Percentiles rank a stretch among this genome's conserved stretches.
Conservation (phyloP, 129 eudicot genomes). For the Chrysanthemum makinoi region DNA sequence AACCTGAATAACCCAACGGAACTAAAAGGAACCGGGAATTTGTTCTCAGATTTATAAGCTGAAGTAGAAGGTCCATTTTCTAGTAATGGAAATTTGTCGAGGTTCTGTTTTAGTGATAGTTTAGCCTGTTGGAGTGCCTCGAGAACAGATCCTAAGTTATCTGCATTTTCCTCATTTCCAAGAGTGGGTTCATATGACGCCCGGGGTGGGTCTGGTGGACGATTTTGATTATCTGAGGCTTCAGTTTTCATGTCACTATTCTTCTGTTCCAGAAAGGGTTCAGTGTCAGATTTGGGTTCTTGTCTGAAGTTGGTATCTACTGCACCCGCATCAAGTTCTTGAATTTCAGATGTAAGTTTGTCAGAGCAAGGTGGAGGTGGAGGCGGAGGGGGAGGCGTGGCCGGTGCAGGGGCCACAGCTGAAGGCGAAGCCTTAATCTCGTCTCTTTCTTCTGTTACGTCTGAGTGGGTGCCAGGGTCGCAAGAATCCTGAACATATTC, state of each 20-base stretch:
- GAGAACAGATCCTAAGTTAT: constrained; percentile 55
- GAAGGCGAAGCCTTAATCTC: constrained; percentile 46
- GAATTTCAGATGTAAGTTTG: constrained; percentile 25
- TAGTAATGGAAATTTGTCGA: constrained; percentile 28
- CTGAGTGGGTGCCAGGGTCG: constrained; percentile 88
- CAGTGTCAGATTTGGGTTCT: constrained; percentile 28
- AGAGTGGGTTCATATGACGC: constrained; percentile 32
- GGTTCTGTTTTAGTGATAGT: constrained; percentile 55
- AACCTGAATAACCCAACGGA: constrained; percentile 66
- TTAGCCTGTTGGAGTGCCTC: constrained; percentile 85
- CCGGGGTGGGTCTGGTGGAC: constrained; percentile 13
- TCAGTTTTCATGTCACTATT: constrained; percentile 14
- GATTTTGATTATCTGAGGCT: constrained; percentile 25
- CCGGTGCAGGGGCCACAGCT: constrained; percentile 26
- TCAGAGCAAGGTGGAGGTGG: constrained; percentile 29
- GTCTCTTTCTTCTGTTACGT: constrained; percentile 77
- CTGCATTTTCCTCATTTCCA: constrained; percentile 36
- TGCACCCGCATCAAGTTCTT: constrained; percentile 24
- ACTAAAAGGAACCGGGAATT: constrained; percentile 47
- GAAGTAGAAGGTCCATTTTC: constrained; percentile 38
- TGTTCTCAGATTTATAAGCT: constrained; percentile 28
- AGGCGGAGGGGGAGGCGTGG: background rate
- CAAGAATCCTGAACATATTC: constrained; percentile 63
- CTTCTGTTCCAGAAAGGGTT: constrained; percentile 27
- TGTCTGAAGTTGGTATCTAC: constrained; percentile 18